Percentiles rank a stretch among this genome's conserved stretches.
Evolutionary conservation across 805 yeast species (phyloP).

Genomic region (Cyberlindnera petersonii): DNA sequence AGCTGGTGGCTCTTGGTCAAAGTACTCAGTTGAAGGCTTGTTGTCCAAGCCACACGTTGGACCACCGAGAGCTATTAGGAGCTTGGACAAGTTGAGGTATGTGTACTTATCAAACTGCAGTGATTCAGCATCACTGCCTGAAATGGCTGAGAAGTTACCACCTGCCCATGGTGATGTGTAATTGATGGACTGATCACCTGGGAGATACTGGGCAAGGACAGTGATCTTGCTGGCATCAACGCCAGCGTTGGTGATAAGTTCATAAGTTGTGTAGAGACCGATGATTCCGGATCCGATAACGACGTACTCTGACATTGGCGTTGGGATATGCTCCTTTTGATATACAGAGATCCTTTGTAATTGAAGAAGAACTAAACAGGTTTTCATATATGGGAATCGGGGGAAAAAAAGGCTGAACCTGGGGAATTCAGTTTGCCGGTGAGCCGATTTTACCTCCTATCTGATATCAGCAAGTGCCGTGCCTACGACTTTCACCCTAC

Average conservation of each 20-base stretch:
- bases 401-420: too few relatives aligned
- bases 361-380: too few relatives aligned
- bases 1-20: conserved; percentile 47
- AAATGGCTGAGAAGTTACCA: conserved; percentile 56
- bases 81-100: conserved; percentile 41
- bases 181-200: conserved; percentile 72
- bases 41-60: conserved; percentile 49
- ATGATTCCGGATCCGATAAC: conserved; percentile 58
- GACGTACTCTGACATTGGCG: conserved; percentile 21
- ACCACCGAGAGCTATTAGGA: conserved; percentile 45
- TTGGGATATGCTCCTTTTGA: too few relatives aligned
- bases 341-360: too few relatives aligned
- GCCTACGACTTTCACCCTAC: too few relatives aligned
- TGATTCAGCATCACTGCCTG: conserved; percentile 52
- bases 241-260: conserved; percentile 41
- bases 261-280: conserved; percentile 60
- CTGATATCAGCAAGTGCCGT: too few relatives aligned
- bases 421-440: too few relatives aligned
- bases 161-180: conserved; percentile 86
- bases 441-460: too few relatives aligned
- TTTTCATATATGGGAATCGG: too few relatives aligned
- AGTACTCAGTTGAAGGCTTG: conserved; percentile 53
- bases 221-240: conserved; percentile 43
- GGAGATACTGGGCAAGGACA: conserved; percentile 61
- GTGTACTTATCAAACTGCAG: conserved; percentile 54